Base-by-base conservation (phyloP, 768 basidiomycete species). In the Boletus tylopilopsis region DNA sequence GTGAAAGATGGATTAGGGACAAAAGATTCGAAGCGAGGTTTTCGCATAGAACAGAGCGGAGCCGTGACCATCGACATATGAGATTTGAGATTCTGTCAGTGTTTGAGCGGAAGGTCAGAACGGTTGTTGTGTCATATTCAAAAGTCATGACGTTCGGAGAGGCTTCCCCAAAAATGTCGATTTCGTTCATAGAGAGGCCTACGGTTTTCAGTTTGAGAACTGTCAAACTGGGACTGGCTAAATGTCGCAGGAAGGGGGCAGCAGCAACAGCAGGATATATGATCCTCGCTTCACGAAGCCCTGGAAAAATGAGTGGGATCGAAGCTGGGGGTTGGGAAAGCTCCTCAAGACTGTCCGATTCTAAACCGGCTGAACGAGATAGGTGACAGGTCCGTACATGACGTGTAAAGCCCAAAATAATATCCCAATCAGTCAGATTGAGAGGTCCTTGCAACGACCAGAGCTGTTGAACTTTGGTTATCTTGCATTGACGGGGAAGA, bases 251-350 rank as follows among this genome's bases (percentile, higher is more conserved):
- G 10, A 41, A 27, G 6, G 24, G 25, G 6, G 13, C n/a, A 5
- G 13, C 8, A 19, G 10, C 18, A 1, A 18, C 1, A 3, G 2
- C 3, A 3, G 18, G 27, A 1, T 1, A 0, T 4, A 0, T 1
- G 3, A 42, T n/a, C 4, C 3, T 6, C 3, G 19, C 1, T 5
- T 18, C 7, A 13, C 12, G 5, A 29, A 42, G 27, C 2, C 29
- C 15, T 6, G 27, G 40, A 18, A 42, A 42, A 18, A 42, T 18
- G 25, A 27, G 13, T 7, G 5, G 10, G 4, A 18, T 29, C 16
- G 18, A 42, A 18, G 27, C 4, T 19, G 40, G 40, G 18, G 27
- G 27, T 11, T 7, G 27, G 11, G 40, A 29, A 10, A 42, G 18
- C 0, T 5, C 40, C 27, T 27, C 16, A 27, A 27, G 0, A 11